Evolutionary conservation across 192 early-diverging fungal genomes (phyloP), one percentile per base, ranked within the genome.

Genomic region (Podila clonocystis): DNA sequence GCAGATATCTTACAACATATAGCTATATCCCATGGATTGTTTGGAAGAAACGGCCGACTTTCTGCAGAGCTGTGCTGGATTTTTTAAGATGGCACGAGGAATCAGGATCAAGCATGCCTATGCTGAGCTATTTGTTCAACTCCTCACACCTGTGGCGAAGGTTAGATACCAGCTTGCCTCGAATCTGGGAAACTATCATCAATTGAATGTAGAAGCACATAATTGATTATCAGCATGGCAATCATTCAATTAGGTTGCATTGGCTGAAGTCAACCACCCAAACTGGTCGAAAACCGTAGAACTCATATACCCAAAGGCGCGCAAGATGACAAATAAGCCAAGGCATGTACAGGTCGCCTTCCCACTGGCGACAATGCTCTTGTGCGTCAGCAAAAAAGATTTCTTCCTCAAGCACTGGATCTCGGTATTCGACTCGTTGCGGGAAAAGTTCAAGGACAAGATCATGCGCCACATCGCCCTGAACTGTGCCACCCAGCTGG

Each of bases 31-130:
- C 0, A 92, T 96, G 78, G 93, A 95, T 48, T 91, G 91, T 22
- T 73, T 99, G 67, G 97, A 99, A 70, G 97, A 98, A 74, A 94
- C 96, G 6, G 94, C 95, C 9, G 96, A 97, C 64, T 99, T 99
- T 82, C 75, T 99, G 48, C 87, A 95, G 31, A 95, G 92, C 72
- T 94, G 93, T 63, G 96, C 95, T 48, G 91, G 92, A 67, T 96
- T 97, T 78, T 97, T 97, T 75, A 93, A 93, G 62, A 90, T 91
- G 36, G 88, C 97, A 1, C 91, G 94, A 68, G 91, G 91, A 30
- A 74, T 90, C 49, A 87, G 90, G 63, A 93, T 98, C 45, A 97
- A 97, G 67, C 93, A 95, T 62, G 96, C 97, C 0, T 99, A 95
- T 85, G 92, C 93, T 2, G 91, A 95, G 49, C 82, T 98, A 9